phyloP scores from a whole-genome alignment of 169 alveolate species.

The Ichthyophthirius multifiliis region DNA sequence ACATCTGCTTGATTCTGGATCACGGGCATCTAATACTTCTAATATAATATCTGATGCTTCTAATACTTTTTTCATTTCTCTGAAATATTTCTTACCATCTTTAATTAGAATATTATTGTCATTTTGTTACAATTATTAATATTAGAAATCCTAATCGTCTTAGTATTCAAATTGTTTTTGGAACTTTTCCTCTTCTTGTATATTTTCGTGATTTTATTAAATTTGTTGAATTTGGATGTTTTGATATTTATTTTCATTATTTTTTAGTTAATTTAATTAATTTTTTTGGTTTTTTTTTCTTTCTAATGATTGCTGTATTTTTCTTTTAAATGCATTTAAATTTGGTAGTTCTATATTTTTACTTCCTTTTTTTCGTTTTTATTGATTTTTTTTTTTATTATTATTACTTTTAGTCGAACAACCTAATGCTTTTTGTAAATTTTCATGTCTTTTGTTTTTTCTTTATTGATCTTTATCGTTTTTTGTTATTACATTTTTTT shows the following conservation, averaged over 20 bases:
- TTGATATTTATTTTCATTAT: constrained; percentile 38
- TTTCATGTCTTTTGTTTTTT: too few relatives aligned
- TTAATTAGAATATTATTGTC: not conserved
- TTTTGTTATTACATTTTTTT: too few relatives aligned
- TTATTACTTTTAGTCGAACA: too few relatives aligned
- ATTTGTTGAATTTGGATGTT: constrained; percentile 13
- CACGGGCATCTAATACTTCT: constrained; percentile 90
- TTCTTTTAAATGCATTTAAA: constrained; percentile 80
- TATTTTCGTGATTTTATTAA: not conserved
- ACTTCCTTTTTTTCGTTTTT: too few relatives aligned
- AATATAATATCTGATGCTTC: constrained; percentile 48
- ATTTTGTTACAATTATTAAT: not conserved
- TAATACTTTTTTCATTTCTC: constrained; percentile 23
- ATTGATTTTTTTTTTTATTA: too few relatives aligned
- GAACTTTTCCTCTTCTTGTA: not conserved
- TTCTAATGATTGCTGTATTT: constrained; percentile 59
- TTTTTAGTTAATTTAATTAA: constrained; percentile 44
- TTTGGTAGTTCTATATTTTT: constrained; percentile 86
- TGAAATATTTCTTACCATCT: constrained; percentile 34
- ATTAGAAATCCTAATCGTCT: too few relatives aligned
- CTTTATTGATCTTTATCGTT: too few relatives aligned
- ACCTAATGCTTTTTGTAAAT: too few relatives aligned
- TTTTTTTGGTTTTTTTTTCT: constrained; percentile 67
- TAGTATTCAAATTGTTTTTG: not conserved
- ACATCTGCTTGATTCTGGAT: constrained; percentile 90